Evolutionary conservation across 495 filamentous ascomycete genomes (phyloP).

Genomic region (Aspergillus incahuasiensis): DNA sequence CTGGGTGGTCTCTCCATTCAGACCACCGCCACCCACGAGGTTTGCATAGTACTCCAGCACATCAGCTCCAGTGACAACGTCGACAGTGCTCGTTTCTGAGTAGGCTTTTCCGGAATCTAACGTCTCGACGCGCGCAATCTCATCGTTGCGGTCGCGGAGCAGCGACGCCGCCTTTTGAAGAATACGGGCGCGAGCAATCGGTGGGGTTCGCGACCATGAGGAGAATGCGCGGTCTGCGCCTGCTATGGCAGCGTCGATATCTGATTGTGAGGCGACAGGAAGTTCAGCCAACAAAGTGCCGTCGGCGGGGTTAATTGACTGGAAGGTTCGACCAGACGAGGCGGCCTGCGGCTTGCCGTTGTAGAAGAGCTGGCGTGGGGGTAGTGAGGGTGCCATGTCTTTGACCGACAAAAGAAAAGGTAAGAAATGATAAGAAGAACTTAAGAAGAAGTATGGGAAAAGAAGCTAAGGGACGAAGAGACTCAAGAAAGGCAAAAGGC

Average conservation of each 20-base stretch:
- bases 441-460: too few species aligned
- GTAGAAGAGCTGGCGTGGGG: slow-evolving; percentile 61
- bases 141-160: slow-evolving; percentile 63
- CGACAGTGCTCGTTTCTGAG: slow-evolving; percentile 70
- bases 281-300: slow-evolving; percentile 59
- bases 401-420: background rate
- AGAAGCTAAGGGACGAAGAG: background rate
- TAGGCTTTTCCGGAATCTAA: slow-evolving; percentile 71
- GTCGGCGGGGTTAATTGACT: slow-evolving; percentile 64
- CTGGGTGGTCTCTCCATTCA: slow-evolving; percentile 65
- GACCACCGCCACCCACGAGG: slow-evolving; percentile 61
- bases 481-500: background rate
- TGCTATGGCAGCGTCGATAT: slow-evolving; percentile 61
- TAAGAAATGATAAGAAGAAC: slow-evolving; percentile 7
- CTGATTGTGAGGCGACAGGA: slow-evolving; percentile 55
- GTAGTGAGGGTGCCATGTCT: slow-evolving; percentile 31
- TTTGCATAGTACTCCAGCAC: slow-evolving; percentile 74
- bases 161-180: slow-evolving; percentile 63
- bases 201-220: slow-evolving; percentile 60
- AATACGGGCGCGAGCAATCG: slow-evolving; percentile 62
- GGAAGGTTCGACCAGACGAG: slow-evolving; percentile 58
- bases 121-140: slow-evolving; percentile 64
- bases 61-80: slow-evolving; percentile 70
- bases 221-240: slow-evolving; percentile 60
- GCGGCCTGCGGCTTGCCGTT: slow-evolving; percentile 56